phyloP scores from a whole-genome alignment of 495 filamentous ascomycete species.

The Poronia punctata region DNA sequence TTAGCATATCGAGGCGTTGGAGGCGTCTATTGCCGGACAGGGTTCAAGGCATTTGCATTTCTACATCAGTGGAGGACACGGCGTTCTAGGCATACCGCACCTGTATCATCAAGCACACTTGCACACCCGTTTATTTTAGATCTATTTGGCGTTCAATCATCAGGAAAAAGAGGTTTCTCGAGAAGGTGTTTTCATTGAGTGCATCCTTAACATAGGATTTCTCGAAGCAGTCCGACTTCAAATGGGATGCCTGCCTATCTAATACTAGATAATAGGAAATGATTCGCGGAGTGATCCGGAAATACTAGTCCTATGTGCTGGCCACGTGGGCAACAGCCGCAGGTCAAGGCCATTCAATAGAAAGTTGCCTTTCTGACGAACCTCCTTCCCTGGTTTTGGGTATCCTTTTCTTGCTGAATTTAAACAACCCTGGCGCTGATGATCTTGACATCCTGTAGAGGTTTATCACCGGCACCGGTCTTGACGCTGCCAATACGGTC shows the following conservation, averaged over 20 bases:
- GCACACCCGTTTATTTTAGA: too few relatives aligned
- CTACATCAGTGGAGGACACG: conserved; percentile 16
- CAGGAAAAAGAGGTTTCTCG: too few relatives aligned
- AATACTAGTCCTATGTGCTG: too few relatives aligned
- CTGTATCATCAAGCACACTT: conserved; percentile 15
- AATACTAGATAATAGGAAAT: too few relatives aligned
- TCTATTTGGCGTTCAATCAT: too few relatives aligned
- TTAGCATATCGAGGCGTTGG: conserved; percentile 22
- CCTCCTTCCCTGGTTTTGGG: too few relatives aligned
- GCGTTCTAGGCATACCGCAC: conserved; percentile 9
- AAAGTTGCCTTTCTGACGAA: too few relatives aligned
- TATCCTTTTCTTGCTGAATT: conserved; percentile 44
- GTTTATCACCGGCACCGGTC: conserved; percentile 73
- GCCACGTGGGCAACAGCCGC: too few relatives aligned
- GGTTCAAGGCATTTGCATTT: conserved; percentile 12
- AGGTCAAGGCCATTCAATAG: too few relatives aligned
- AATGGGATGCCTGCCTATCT: conserved; percentile 1
- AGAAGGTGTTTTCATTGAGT: too few relatives aligned
- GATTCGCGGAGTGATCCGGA: too few relatives aligned
- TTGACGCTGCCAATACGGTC: conserved; percentile 87
- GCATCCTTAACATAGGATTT: too few relatives aligned
- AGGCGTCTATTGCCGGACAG: conserved; percentile 13
- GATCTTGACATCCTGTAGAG: conserved; percentile 78
- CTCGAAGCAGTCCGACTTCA: neutral
- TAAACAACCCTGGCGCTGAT: conserved; percentile 60